A percentile compares a stretch with the other conserved stretches of the same genome.
Evolutionary conservation across 208 protist species (phyloP).

Genomic region (Porcisia deanei): DNA sequence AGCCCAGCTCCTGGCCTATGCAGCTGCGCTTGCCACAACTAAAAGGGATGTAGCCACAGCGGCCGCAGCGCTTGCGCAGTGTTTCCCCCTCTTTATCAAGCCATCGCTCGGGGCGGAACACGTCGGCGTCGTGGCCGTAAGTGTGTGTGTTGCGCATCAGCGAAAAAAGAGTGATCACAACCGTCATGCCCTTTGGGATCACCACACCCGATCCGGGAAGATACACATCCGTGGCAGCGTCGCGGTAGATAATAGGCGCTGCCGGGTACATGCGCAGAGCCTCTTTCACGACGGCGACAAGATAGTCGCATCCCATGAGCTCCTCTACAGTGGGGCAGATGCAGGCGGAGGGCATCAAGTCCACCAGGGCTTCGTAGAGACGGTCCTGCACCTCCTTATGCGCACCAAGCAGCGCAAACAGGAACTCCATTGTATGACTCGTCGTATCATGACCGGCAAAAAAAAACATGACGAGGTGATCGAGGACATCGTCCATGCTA

Average conservation of each 20-base stretch:
- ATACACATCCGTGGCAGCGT: slow-evolving; percentile 40
- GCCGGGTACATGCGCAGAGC: slow-evolving; percentile 54
- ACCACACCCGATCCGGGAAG: slow-evolving; percentile 49
- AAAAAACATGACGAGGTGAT: slow-evolving; percentile 58
- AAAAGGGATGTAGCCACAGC: slow-evolving; percentile 62
- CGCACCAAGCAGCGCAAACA: slow-evolving; percentile 43
- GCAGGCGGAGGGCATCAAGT: slow-evolving; percentile 40
- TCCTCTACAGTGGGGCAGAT: slow-evolving; percentile 48
- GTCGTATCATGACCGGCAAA: slow-evolving; percentile 67
- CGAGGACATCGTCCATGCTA: slow-evolving; percentile 42
- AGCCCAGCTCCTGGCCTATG: slow-evolving; percentile 58
- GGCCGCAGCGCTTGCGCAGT: slow-evolving; percentile 41
- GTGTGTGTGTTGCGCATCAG: slow-evolving; percentile 47
- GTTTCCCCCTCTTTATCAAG: slow-evolving; percentile 38
- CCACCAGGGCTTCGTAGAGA: slow-evolving; percentile 43
- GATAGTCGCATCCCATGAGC: slow-evolving; percentile 51
- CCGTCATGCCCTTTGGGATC: slow-evolving; percentile 43
- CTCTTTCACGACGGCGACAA: slow-evolving; percentile 51
- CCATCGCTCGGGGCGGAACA: slow-evolving; percentile 58
- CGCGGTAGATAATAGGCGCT: slow-evolving; percentile 60
- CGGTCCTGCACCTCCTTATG: slow-evolving; percentile 40
- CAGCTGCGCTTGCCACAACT: slow-evolving; percentile 50
- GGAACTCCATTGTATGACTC: slow-evolving; percentile 52
- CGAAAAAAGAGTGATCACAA: slow-evolving; percentile 55
- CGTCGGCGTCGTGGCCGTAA: slow-evolving; percentile 41